phyloP scores from a whole-genome alignment of 805 yeast genomes.

The Candida loeiensis region DNA sequence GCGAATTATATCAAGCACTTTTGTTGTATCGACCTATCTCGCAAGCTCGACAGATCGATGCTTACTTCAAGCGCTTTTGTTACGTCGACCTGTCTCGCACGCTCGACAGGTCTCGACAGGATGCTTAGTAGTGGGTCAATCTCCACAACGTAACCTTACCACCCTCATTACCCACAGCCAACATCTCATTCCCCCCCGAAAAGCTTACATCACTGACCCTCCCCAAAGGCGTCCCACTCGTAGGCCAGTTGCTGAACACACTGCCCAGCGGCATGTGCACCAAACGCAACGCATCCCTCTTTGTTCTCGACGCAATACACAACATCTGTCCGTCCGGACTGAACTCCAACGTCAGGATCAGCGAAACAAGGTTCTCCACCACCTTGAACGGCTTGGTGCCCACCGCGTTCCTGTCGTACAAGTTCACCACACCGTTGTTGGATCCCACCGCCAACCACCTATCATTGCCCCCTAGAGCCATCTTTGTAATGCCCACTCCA shows the following conservation, averaged over 20 bases:
- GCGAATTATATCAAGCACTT: too few relatives aligned
- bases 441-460: constrained; percentile 89
- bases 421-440: constrained; percentile 81
- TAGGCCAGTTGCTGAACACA: constrained; percentile 95
- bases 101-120: too few relatives aligned
- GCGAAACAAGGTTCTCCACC: constrained; percentile 76
- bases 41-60: too few relatives aligned
- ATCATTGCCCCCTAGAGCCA: constrained; percentile 70
- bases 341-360: constrained; percentile 70
- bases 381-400: constrained; percentile 53
- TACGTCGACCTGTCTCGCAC: too few relatives aligned
- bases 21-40: too few relatives aligned
- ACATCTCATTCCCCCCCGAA: constrained; percentile 76
- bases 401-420: constrained; percentile 58
- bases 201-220: constrained; percentile 78
- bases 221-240: constrained; percentile 95
- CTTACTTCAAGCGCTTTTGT: too few relatives aligned
- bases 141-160: constrained; percentile 91
- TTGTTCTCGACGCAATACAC: constrained; percentile 79
- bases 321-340: constrained; percentile 86
- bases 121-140: constrained; percentile 55
- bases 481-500: constrained; percentile 76
- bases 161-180: constrained; percentile 85
- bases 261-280: constrained; percentile 86
- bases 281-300: constrained; percentile 79